Evolutionary conservation across 2,329 filamentous ascomycete genomes (phyloP), one percentile per base, ranked within the genome.

Genomic region (Phoma herbarum): DNA sequence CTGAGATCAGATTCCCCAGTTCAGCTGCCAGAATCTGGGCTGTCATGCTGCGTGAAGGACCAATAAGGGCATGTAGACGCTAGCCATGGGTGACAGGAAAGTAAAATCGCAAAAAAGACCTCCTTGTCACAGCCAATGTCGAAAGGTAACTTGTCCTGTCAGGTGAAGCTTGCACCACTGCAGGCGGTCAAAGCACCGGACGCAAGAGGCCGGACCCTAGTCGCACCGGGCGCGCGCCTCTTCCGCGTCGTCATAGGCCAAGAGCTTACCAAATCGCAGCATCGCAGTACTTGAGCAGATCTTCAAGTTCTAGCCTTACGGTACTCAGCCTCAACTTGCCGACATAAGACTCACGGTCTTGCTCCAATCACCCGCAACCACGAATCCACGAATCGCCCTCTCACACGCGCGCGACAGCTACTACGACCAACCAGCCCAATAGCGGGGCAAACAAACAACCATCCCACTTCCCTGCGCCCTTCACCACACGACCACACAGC

Each of bases 1-100:
- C 95, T 78, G 96, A 92, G 71, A 97, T 90, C 76, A 97, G 87
- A 80, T 92, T 96, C 73, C 90, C 87, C 77, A 97, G 86, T 85
- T 97, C 93, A 58, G 91, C 89, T 74, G 89, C 88, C 72, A 97
- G 85, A 73, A 97, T 88, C 85, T 96, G 92, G 71, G 92, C 90
- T 78, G 93, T 96, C 93, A 97, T 97, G 72, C 81, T 88, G 62
- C 55, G 59, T 59, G 50, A 45, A 52, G 47, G 33, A 46, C 41
- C 48, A 48, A 61, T 64, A 57, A 62, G 54, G 47, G 65, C 64
- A 72, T 73, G 56, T 62, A 60, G 66, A 52, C 63, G 56, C 59
- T 62, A 33, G 57, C 59, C 60, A 52, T 62, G 60, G 57, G 52
- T 52, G 29, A 23, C 48, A 57, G 37, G 39, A 61, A 18, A n/a